Percentiles rank a stretch among this genome's conserved stretches.
Evolutionary conservation across 345 rosid genomes (phyloP).

Genomic region (Populus pruinosa): DNA sequence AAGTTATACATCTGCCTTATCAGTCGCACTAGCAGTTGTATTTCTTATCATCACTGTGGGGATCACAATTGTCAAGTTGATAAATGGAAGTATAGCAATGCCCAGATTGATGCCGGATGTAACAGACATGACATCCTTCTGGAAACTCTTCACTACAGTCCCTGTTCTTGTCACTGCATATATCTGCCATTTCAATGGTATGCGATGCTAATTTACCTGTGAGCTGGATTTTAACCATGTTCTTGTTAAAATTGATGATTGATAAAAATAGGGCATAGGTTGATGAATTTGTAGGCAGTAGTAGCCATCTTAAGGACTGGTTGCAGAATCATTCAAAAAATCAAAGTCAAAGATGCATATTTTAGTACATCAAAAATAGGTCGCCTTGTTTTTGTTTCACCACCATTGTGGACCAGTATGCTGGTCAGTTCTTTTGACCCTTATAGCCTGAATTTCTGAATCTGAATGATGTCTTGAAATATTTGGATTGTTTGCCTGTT

Average conservation of each 20-base stretch:
- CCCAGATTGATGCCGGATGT: constrained; percentile 78
- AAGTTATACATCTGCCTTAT: constrained; percentile 81
- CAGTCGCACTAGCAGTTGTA: constrained; percentile 73
- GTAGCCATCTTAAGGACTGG: neutral
- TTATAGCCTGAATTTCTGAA: neutral
- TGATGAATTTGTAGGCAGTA: neutral
- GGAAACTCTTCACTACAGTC: constrained; percentile 81
- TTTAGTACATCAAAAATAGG: too few species aligned
- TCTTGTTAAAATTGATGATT: neutral
- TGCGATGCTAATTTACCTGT: neutral
- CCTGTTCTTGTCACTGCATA: constrained; percentile 90
- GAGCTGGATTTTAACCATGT: neutral
- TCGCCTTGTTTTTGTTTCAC: neutral
- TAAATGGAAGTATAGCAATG: constrained; percentile 57
- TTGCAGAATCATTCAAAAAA: neutral
- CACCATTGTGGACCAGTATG: neutral
- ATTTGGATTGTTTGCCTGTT: neutral
- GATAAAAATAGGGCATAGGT: neutral
- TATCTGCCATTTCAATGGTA: constrained; percentile 90
- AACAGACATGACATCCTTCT: constrained; percentile 62
- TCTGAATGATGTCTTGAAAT: constrained; percentile 1
- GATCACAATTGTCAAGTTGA: constrained; percentile 60
- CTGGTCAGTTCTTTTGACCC: neutral
- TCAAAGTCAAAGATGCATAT: neutral
- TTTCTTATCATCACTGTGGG: constrained; percentile 75